These are phyloP conservation scores for Vigna reflexopilosa DNA, from an alignment of 306 rosid species.

Conservation along the genomic window DNA sequence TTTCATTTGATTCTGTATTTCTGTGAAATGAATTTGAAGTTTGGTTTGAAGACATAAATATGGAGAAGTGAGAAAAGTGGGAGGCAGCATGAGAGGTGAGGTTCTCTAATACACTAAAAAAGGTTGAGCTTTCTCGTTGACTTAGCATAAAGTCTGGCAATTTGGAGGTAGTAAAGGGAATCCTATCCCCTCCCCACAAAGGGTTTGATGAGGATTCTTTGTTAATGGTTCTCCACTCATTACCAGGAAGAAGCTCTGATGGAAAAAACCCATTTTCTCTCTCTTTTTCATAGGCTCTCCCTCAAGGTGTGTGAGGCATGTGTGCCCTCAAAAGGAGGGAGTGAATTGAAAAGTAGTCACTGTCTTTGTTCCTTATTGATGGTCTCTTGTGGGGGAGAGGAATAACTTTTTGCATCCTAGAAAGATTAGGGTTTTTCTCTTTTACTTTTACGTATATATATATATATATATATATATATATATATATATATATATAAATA, in stretches of 20 bases:
- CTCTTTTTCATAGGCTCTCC: constrained; percentile 36
- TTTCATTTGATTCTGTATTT: no score
- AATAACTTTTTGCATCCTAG: constrained; percentile 78
- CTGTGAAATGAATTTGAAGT: background rate
- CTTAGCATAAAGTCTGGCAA: constrained; percentile 84
- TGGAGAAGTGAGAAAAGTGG: constrained; percentile 52
- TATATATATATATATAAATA: background rate
- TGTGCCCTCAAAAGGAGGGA: constrained; percentile 74
- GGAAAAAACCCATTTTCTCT: constrained; percentile 26
- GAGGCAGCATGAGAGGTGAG: constrained; percentile 72
- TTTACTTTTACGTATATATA: background rate
- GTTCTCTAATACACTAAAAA: constrained; percentile 60
- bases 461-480: no score
- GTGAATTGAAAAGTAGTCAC: constrained; percentile 70
- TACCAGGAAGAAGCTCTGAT: constrained; percentile 54
- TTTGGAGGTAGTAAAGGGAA: constrained; percentile 70
- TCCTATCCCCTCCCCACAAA: constrained; percentile 76
- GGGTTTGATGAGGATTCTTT: constrained; percentile 61
- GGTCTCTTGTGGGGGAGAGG: constrained; percentile 90
- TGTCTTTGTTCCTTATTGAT: constrained; percentile 70
- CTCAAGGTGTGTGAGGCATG: constrained; percentile 53
- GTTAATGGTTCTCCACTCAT: constrained; percentile 75
- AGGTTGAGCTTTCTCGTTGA: constrained; percentile 77
- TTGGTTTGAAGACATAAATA: background rate
- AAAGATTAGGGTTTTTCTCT: constrained; percentile 59